Evolutionary conservation across 768 basidiomycete species (phyloP).

Genomic region (Lyophyllum atratum): DNA sequence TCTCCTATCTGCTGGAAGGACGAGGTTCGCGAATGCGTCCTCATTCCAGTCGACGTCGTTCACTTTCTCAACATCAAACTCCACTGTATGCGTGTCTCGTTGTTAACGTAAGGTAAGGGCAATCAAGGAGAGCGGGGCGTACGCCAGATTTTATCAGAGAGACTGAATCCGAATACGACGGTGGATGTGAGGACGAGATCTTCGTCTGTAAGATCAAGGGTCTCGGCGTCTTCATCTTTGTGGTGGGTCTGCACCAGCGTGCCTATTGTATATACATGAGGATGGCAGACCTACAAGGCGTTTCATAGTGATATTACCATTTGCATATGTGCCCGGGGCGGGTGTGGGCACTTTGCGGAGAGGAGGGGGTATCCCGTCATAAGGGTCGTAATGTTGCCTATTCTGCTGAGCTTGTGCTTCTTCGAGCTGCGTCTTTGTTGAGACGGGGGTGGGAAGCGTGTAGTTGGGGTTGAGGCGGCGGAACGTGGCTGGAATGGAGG

Average conservation of each 20-base stretch:
- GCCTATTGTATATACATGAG: constrained; percentile 4
- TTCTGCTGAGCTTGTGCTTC: neutral
- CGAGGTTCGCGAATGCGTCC: constrained; percentile 56
- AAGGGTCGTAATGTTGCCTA: neutral
- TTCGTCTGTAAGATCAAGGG: constrained; percentile 46
- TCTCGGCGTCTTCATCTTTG: constrained; percentile 7
- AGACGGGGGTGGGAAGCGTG: constrained; percentile 33
- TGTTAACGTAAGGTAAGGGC: neutral
- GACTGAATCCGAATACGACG: constrained; percentile 62
- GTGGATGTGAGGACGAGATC: constrained; percentile 58
- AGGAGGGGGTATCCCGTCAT: neutral
- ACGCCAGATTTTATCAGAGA: constrained; percentile 62
- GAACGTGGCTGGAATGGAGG: constrained; percentile 40
- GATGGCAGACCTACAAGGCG: neutral
- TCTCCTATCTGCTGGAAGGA: constrained; percentile 45
- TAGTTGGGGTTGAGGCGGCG: constrained; percentile 52
- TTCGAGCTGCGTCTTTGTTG: neutral
- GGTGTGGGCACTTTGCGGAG: neutral
- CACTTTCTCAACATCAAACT: constrained; percentile 59
- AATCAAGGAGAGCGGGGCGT: constrained; percentile 21
- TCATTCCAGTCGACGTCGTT: constrained; percentile 53
- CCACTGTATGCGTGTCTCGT: constrained; percentile 37
- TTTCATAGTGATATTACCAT: neutral
- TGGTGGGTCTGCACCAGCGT: constrained; percentile 19
- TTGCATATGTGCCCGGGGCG: neutral